Percentiles rank a stretch among this genome's conserved stretches.
These are phyloP conservation scores for Beauveria varroae DNA, from an alignment of 2,329 filamentous ascomycete species.

Conservation along the genomic window DNA sequence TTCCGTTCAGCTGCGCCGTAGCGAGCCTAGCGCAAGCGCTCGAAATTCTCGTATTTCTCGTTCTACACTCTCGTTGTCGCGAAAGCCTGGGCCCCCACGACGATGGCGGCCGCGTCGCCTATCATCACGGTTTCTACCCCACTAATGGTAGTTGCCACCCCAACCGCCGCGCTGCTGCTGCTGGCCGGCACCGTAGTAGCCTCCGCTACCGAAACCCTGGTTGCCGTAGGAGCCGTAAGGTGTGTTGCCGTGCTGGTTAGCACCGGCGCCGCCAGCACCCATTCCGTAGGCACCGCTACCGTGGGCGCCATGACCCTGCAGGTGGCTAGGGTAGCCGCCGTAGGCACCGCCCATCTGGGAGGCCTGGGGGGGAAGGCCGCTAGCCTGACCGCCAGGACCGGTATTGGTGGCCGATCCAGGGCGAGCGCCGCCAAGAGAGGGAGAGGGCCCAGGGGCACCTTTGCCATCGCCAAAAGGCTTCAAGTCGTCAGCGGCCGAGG, in stretches of 20 bases:
- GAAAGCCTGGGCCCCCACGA: background rate
- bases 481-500: conserved; percentile 41
- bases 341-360: conserved; percentile 48
- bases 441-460: conserved; percentile 46
- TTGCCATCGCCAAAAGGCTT: conserved; percentile 54
- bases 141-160: conserved; percentile 53
- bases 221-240: conserved; percentile 48
- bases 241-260: conserved; percentile 44
- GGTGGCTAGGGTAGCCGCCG: conserved; percentile 47
- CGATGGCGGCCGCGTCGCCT: conserved; percentile 9
- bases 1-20: background rate
- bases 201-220: conserved; percentile 39
- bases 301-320: conserved; percentile 46
- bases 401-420: conserved; percentile 52
- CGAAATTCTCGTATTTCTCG: conserved; percentile 1
- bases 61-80: conserved; percentile 1
- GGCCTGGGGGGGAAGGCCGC: conserved; percentile 47
- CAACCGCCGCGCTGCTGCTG: conserved; percentile 45
- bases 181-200: conserved; percentile 35
- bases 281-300: conserved; percentile 49
- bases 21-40: conserved; percentile 1
- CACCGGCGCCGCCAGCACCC: conserved; percentile 40
- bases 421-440: conserved; percentile 47
- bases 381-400: conserved; percentile 36
- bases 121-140: conserved; percentile 24